Conservation (phyloP, 805 yeast genomes). For the Candida verbasci region DNA sequence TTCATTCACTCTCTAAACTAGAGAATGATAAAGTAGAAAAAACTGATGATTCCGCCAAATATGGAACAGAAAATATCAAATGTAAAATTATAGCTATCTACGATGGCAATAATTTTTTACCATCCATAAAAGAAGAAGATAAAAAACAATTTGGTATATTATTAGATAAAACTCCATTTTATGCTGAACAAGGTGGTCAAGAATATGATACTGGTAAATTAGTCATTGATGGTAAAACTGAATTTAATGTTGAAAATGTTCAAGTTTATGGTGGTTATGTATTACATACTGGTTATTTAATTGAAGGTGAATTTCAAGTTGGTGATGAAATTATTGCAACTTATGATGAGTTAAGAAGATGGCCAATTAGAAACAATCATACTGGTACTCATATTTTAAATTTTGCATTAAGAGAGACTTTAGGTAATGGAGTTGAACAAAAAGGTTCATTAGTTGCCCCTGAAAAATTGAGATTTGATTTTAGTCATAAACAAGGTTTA, state of each 20-base stretch:
- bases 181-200: slow-evolving; percentile 99
- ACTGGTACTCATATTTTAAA: slow-evolving; percentile 97
- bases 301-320: slow-evolving; percentile 69
- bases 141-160: slow-evolving; percentile 67
- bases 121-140: slow-evolving; percentile 31
- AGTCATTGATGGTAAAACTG: slow-evolving; percentile 81
- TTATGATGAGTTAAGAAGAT: slow-evolving; percentile 88
- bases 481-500: slow-evolving; percentile 86
- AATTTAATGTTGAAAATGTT: slow-evolving; percentile 87
- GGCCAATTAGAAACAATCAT: slow-evolving; percentile 96
- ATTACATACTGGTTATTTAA: slow-evolving; percentile 83
- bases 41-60: slow-evolving; percentile 82
- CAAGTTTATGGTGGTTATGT: slow-evolving; percentile 94
- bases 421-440: slow-evolving; percentile 89
- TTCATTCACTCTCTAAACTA: slow-evolving; percentile 78
- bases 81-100: slow-evolving; percentile 70
- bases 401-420: slow-evolving; percentile 77
- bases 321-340: slow-evolving; percentile 77
- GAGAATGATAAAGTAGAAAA: slow-evolving; percentile 59
- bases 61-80: slow-evolving; percentile 62
- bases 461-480: slow-evolving; percentile 93
- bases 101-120: slow-evolving; percentile 59
- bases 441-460: slow-evolving; percentile 95
- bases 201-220: slow-evolving; percentile 93
- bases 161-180: slow-evolving; percentile 87